phyloP scores from a whole-genome alignment of 805 yeast genomes.

The Wickerhamiella vanderwaltii region DNA sequence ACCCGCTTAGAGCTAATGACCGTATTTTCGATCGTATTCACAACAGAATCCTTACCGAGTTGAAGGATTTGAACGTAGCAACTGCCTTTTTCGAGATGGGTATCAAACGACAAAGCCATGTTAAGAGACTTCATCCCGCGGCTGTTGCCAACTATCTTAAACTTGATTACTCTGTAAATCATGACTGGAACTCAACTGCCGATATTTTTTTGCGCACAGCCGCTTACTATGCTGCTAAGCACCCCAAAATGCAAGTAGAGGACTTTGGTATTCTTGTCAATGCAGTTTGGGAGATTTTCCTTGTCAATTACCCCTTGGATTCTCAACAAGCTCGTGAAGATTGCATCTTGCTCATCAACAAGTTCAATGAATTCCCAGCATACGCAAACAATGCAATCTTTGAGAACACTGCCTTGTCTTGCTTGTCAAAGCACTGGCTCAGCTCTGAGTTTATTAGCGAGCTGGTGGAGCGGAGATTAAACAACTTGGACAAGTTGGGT shows the following conservation, averaged over 20 bases:
- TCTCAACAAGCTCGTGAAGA: slow-evolving; percentile 15
- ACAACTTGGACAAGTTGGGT: neutral
- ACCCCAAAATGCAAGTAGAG: slow-evolving; percentile 1
- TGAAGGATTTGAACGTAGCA: slow-evolving; percentile 16
- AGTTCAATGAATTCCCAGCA: slow-evolving; percentile 8
- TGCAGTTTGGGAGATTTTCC: slow-evolving; percentile 14
- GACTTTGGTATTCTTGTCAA: slow-evolving; percentile 15
- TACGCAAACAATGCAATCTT: slow-evolving; percentile 11
- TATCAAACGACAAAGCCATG: slow-evolving; percentile 11
- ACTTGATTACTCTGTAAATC: slow-evolving; percentile 11
- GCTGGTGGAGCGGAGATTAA: slow-evolving; percentile 12
- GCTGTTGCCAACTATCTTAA: slow-evolving; percentile 19
- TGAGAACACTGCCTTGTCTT: slow-evolving; percentile 17
- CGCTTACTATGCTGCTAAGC: slow-evolving; percentile 9
- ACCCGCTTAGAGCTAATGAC: slow-evolving; percentile 14
- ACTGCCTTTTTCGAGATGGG: slow-evolving; percentile 19
- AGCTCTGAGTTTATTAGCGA: slow-evolving; percentile 13
- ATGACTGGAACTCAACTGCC: slow-evolving; percentile 13
- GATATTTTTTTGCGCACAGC: slow-evolving; percentile 14
- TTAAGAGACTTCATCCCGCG: slow-evolving; percentile 20
- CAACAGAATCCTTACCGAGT: slow-evolving; percentile 20
- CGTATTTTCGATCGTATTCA: slow-evolving; percentile 18
- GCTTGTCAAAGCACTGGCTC: slow-evolving; percentile 18
- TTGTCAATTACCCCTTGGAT: slow-evolving; percentile 13
- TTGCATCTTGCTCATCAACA: slow-evolving; percentile 10